Base-by-base conservation (phyloP, 2,329 filamentous ascomycete genomes). In the Fusarium papillatum region DNA sequence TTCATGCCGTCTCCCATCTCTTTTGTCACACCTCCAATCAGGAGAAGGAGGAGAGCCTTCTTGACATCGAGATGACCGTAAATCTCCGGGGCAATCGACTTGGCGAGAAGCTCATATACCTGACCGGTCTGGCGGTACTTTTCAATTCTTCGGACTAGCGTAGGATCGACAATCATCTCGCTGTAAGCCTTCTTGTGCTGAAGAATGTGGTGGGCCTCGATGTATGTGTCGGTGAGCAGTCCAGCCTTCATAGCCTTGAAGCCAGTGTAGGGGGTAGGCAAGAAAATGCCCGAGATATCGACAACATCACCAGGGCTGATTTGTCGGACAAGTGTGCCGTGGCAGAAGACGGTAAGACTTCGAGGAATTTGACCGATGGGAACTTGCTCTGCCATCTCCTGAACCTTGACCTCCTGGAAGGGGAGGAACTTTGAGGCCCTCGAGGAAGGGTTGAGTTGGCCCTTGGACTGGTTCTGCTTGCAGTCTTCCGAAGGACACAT, bases 141-240 rank as follows among this genome's bases (percentile, higher is more conserved):
- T 75, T 96, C 94, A 84, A 99, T 98, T 76, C 95, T 93, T 71
- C 93, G 92, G 66, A 97, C 90, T 11, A 97, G 92, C 64, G 90
- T 90, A 38, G 93, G 92, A 77, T 98, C 96, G 78, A 98, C 91
- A 34, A 93, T 90, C 87, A 98, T 95, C 80, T 98, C 94, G 76
- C 97, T 95, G 84, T 99, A 99, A 1, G 96, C 96, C 86, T 98
- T 98, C 87, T 99, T 99, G 90, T 99, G 97, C 84, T 99, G 97
- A 50, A 92, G 92, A 59, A 99, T 93, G 81, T 97, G 90, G 82
- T 99, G 97, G 7, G 96, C 97, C 85, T 99, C 97, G 16, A 99
- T 88, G 82, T 98, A 99, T 1, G 97, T 99, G 81, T 99, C 97
- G 39, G 97, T 99, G 72, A 99, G 87, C n/a, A 99, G 91, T 70